Percentiles rank a stretch among this genome's conserved stretches.
phyloP scores from a whole-genome alignment of 768 basidiomycete genomes.

The Gelatoporia subvermispora region DNA sequence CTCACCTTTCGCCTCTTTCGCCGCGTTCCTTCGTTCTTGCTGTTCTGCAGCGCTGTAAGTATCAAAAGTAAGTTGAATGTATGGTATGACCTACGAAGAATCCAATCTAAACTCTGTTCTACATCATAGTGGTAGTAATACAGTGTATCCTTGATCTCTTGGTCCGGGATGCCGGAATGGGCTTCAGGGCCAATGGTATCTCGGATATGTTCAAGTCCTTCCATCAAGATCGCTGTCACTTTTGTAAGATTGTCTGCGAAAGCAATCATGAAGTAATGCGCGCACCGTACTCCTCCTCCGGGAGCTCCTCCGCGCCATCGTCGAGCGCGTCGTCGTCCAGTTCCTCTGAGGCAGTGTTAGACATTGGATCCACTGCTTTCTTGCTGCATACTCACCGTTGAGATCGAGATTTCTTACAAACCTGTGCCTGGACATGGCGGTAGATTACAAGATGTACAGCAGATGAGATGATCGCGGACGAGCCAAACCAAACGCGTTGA shows the following conservation, averaged over 20 bases:
- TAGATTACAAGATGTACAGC: slow-evolving; percentile 15
- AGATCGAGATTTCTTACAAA: slow-evolving; percentile 84
- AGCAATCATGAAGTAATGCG: slow-evolving; percentile 17
- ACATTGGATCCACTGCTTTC: neutral
- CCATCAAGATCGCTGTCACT: slow-evolving; percentile 57
- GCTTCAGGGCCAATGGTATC: slow-evolving; percentile 62
- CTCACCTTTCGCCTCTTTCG: slow-evolving; percentile 85
- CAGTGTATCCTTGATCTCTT: slow-evolving; percentile 69
- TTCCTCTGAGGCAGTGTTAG: slow-evolving; percentile 53
- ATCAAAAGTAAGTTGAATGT: neutral
- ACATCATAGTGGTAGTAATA: slow-evolving; percentile 90
- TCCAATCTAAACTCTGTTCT: slow-evolving; percentile 68
- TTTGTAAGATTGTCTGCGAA: neutral
- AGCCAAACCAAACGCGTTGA: neutral
- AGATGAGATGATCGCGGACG: neutral
- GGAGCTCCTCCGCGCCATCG: slow-evolving; percentile 74
- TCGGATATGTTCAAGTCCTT: slow-evolving; percentile 65
- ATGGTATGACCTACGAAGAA: slow-evolving; percentile 51
- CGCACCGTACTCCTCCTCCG: slow-evolving; percentile 78
- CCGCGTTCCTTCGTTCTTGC: slow-evolving; percentile 54
- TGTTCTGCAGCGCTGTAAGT: slow-evolving; percentile 45
- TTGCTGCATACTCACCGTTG: slow-evolving; percentile 39
- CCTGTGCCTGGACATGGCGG: slow-evolving; percentile 86
- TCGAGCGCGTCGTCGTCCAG: slow-evolving; percentile 79
- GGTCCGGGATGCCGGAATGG: slow-evolving; percentile 65